phyloP scores from a whole-genome alignment of 2,329 filamentous ascomycete genomes.

The Elsinoe australis region DNA sequence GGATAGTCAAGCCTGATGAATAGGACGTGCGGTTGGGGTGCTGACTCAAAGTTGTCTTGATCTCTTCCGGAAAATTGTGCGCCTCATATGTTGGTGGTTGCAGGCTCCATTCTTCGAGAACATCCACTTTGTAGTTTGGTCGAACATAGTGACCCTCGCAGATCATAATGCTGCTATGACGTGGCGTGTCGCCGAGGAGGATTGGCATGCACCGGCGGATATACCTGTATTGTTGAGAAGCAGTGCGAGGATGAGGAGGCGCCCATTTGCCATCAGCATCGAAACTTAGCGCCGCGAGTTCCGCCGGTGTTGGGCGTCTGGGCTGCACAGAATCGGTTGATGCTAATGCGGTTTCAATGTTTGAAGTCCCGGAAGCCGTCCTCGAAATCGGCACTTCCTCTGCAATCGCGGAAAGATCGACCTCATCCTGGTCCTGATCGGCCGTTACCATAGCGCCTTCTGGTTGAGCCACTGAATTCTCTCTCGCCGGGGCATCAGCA shows the following conservation, averaged over 20 bases:
- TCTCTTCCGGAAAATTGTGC: slow-evolving; percentile 29
- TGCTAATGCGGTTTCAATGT: slow-evolving; percentile 14
- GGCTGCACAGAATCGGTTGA: not conserved
- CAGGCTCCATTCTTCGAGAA: slow-evolving; percentile 36
- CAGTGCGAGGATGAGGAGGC: slow-evolving; percentile 28
- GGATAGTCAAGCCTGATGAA: slow-evolving; percentile 6
- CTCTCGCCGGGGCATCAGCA: too few relatives aligned
- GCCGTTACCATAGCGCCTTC: not conserved
- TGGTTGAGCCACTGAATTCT: not conserved
- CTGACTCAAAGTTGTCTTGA: not conserved
- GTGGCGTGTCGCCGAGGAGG: slow-evolving; percentile 36
- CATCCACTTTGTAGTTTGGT: slow-evolving; percentile 38
- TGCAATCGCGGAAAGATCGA: slow-evolving; percentile 30
- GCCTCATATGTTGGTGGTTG: slow-evolving; percentile 40
- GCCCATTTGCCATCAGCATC: slow-evolving; percentile 30
- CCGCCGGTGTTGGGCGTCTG: slow-evolving; percentile 11
- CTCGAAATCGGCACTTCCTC: slow-evolving; percentile 23
- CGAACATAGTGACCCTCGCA: slow-evolving; percentile 36
- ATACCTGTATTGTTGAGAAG: slow-evolving; percentile 38
- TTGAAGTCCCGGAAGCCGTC: not conserved
- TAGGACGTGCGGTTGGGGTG: slow-evolving; percentile 1
- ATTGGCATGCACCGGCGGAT: slow-evolving; percentile 42
- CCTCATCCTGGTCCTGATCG: slow-evolving; percentile 30
- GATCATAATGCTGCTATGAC: slow-evolving; percentile 42
- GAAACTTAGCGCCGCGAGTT: slow-evolving; percentile 24